Conservation (phyloP, 805 yeast genomes). For the Priceomyces castillae region DNA sequence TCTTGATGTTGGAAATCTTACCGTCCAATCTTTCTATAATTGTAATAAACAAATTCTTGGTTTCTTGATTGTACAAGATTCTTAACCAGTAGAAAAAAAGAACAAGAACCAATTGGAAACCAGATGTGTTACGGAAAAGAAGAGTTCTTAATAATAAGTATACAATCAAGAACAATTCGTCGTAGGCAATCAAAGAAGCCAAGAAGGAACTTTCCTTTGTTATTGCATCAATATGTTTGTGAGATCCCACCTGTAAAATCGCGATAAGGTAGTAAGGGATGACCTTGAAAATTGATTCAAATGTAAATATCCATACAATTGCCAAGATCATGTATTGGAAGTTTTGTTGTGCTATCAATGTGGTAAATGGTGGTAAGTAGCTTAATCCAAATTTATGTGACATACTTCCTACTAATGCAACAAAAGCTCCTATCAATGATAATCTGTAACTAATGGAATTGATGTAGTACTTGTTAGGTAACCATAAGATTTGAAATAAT, state of each 20-base stretch:
- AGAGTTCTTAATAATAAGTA: slow-evolving; percentile 59
- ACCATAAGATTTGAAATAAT: slow-evolving; percentile 38
- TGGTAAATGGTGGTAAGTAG: slow-evolving; percentile 57
- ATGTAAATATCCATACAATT: slow-evolving; percentile 58
- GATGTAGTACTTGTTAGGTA: slow-evolving; percentile 38
- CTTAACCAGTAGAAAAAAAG: slow-evolving; percentile 67
- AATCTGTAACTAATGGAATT: slow-evolving; percentile 55
- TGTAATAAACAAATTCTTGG: slow-evolving; percentile 42
- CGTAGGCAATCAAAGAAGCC: slow-evolving; percentile 52
- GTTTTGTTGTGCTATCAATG: slow-evolving; percentile 68
- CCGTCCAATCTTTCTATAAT: slow-evolving; percentile 45
- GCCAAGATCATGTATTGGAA: slow-evolving; percentile 65
- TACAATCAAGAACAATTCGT: slow-evolving; percentile 55
- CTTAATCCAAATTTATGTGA: slow-evolving; percentile 58
- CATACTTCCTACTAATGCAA: slow-evolving; percentile 52
- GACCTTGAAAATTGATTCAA: slow-evolving; percentile 63
- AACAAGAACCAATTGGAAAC: slow-evolving; percentile 61
- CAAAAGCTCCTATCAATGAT: slow-evolving; percentile 53
- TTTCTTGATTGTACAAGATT: slow-evolving; percentile 52
- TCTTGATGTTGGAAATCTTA: slow-evolving; percentile 39
- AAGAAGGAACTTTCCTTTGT: slow-evolving; percentile 36
- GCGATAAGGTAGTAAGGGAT: slow-evolving; percentile 60
- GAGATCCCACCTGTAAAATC: slow-evolving; percentile 50
- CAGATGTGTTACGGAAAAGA: slow-evolving; percentile 63
- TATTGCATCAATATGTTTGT: slow-evolving; percentile 41